Evolutionary conservation across 345 rosid species (phyloP).

Genomic region (Nasturtium officinale): DNA sequence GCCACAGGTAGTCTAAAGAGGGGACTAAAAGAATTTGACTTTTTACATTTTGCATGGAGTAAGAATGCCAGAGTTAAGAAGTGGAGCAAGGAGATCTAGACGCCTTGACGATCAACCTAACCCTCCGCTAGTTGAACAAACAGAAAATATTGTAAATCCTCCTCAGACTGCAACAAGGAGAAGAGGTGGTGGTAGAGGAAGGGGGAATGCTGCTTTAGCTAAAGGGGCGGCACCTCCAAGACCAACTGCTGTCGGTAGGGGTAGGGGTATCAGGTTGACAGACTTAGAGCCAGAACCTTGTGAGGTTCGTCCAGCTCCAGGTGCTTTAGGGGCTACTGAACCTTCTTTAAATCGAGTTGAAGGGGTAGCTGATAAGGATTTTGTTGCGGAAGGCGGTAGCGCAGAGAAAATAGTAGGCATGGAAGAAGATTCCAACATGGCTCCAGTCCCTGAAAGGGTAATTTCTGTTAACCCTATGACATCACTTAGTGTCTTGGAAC

Average conservation of each 20-base stretch:
- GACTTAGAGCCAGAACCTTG: slow-evolving; percentile 89
- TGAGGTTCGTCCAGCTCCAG: slow-evolving; percentile 62
- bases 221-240: slow-evolving; percentile 64
- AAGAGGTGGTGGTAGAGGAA: slow-evolving; percentile 94
- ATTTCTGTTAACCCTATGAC: slow-evolving; percentile 23
- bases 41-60: slow-evolving; percentile 85
- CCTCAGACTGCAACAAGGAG: slow-evolving; percentile 79
- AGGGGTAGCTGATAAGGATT: slow-evolving; percentile 79
- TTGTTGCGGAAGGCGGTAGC: slow-evolving; percentile 79
- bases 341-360: slow-evolving; percentile 69
- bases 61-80: slow-evolving; percentile 98
- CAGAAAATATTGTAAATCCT: slow-evolving; percentile 69
- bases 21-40: slow-evolving; percentile 39
- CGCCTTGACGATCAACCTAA: slow-evolving; percentile 87
- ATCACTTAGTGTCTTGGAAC: slow-evolving; percentile 12
- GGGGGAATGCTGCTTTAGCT: slow-evolving; percentile 91
- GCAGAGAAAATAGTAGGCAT: slow-evolving; percentile 70
- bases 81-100: slow-evolving; percentile 94
- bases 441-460: slow-evolving; percentile 94
- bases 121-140: slow-evolving; percentile 68
- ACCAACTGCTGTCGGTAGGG: slow-evolving; percentile 84
- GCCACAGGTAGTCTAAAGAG: slow-evolving; percentile 52
- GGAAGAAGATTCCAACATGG: slow-evolving; percentile 79
- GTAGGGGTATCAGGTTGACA: slow-evolving; percentile 81
- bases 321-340: slow-evolving; percentile 64